A percentile compares a stretch with the other conserved stretches of the same genome.
phyloP scores from a whole-genome alignment of 1,284 basidiomycete species.

The Pyrrhoderma lamaoense region DNA sequence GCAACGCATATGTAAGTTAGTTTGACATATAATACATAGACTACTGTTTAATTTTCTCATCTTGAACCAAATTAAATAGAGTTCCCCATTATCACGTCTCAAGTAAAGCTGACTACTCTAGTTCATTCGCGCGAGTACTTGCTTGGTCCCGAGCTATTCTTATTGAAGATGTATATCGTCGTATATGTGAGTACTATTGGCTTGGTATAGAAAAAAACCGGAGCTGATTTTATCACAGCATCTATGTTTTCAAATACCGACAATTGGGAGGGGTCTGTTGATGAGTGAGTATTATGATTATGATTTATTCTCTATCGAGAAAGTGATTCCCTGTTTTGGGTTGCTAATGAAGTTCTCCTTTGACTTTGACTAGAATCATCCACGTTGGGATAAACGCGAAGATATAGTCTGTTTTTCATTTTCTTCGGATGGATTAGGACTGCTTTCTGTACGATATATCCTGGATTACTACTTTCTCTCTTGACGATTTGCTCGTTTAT shows the following conservation, averaged over 20 bases:
- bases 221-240: constrained; percentile 24
- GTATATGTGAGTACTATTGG: constrained; percentile 33
- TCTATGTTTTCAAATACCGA: constrained; percentile 52
- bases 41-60: background rate
- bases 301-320: background rate
- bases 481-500: too few species aligned
- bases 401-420: constrained; percentile 19
- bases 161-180: constrained; percentile 51
- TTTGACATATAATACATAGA: background rate
- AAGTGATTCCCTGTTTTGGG: too few species aligned
- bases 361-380: constrained; percentile 26
- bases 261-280: constrained; percentile 45
- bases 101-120: constrained; percentile 32
- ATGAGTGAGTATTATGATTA: constrained; percentile 36
- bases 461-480: too few species aligned
- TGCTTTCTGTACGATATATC: too few species aligned
- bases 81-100: constrained; percentile 54
- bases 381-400: constrained; percentile 25
- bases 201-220: background rate
- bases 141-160: constrained; percentile 41
- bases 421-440: too few species aligned
- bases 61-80: too few species aligned
- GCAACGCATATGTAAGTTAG: constrained; percentile 50
- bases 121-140: constrained; percentile 29
- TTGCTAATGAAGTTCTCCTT: too few species aligned